Conservation (phyloP, 2,329 filamentous ascomycete species). For the Harringtonia aguacate region DNA sequence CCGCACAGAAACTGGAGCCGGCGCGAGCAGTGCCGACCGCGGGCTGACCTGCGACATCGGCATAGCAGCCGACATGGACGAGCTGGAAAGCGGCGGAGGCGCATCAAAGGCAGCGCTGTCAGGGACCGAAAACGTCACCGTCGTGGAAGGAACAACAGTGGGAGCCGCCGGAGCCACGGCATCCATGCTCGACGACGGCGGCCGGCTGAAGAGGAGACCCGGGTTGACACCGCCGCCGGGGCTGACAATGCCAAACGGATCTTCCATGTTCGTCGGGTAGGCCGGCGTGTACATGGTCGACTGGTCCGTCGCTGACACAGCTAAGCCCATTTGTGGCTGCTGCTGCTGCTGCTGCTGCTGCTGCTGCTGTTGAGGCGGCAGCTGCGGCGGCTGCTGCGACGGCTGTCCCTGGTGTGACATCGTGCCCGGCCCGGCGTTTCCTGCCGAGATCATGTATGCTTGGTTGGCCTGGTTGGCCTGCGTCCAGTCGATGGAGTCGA, state of each 20-base stretch:
- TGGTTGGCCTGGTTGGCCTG: constrained; percentile 35
- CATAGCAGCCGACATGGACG: constrained; percentile 9
- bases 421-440: constrained; percentile 15
- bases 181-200: constrained; percentile 36
- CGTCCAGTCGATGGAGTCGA: constrained; percentile 47
- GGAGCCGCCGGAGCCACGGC: constrained; percentile 14
- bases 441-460: constrained; percentile 32
- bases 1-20: constrained; percentile 19
- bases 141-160: not conserved
- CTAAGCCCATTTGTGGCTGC: constrained; percentile 16
- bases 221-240: constrained; percentile 44
- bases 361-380: constrained; percentile 9
- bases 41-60: constrained; percentile 16
- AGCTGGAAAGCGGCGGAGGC: constrained; percentile 14
- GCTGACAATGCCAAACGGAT: constrained; percentile 38
- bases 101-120: constrained; percentile 13
- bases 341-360: constrained; percentile 12
- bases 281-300: constrained; percentile 27
- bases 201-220: constrained; percentile 44
- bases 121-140: constrained; percentile 1
- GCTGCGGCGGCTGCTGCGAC: constrained; percentile 7
- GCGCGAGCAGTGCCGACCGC: constrained; percentile 13
- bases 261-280: constrained; percentile 33
- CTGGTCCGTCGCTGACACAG: constrained; percentile 25
- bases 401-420: constrained; percentile 19